Percentiles rank a stretch among this genome's conserved stretches.
Conservation (phyloP, 352 stramenopile genomes). For the Aphanomyces cochlioides region DNA sequence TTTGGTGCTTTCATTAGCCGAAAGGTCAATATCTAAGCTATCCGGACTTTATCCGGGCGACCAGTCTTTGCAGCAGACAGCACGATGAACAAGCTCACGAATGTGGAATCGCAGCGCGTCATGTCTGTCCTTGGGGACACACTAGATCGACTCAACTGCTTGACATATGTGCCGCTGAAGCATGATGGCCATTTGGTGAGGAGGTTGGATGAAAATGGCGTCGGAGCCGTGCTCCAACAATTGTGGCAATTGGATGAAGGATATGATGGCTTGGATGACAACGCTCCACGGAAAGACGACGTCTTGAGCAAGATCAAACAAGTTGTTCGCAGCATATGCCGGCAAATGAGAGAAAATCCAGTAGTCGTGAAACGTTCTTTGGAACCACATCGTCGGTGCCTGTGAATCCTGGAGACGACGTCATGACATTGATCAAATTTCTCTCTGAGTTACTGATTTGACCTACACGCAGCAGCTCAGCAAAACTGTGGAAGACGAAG, state of each 20-base stretch:
- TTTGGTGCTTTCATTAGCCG: not conserved
- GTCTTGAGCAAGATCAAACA: conserved; percentile 72
- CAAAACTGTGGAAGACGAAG: conserved; percentile 82
- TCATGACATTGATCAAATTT: conserved; percentile 68
- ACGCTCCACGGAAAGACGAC: conserved; percentile 47
- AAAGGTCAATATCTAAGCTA: conserved; percentile 15
- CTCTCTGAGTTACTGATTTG: conserved; percentile 78
- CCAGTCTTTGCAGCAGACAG: not conserved
- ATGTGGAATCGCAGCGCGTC: conserved; percentile 85
- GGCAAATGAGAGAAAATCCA: conserved; percentile 64
- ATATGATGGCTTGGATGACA: conserved; percentile 55
- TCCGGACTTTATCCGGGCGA: not conserved
- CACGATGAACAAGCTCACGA: conserved; percentile 82
- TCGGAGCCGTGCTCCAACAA: conserved; percentile 56
- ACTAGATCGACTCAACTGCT: conserved; percentile 78
- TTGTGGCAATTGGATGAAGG: conserved; percentile 81
- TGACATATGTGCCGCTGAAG: conserved; percentile 76
- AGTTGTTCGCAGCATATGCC: conserved; percentile 59
- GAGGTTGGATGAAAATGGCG: conserved; percentile 58
- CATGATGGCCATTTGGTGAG: conserved; percentile 50
- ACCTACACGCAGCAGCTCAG: conserved; percentile 70
- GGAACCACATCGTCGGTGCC: conserved; percentile 38
- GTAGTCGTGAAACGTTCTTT: conserved; percentile 67
- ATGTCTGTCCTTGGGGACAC: conserved; percentile 84
- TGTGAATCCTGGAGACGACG: conserved; percentile 56